Percentiles rank a stretch among this genome's conserved stretches.
Conservation (phyloP, 805 yeast genomes). For the Saturnispora ahearnii region DNA sequence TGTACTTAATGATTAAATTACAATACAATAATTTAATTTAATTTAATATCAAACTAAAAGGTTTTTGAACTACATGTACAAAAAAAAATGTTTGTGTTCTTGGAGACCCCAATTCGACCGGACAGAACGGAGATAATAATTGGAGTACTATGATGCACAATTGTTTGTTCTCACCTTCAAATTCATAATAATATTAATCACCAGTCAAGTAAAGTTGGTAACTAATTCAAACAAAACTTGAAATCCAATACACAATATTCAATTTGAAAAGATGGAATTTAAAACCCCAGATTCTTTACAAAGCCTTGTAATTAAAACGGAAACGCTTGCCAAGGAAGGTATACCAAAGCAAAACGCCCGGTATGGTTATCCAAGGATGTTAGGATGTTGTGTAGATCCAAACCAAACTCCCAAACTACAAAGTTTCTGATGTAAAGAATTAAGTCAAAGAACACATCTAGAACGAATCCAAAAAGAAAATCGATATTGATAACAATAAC, state of each 20-base stretch:
- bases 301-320: neutral
- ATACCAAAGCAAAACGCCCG: conserved; percentile 12
- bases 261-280: neutral
- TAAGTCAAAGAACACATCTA: neutral
- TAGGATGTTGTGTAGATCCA: conserved; percentile 12
- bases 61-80: no score
- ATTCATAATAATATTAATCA: neutral
- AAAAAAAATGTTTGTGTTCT: conserved; percentile 24
- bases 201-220: conserved; percentile 1
- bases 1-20: conserved; percentile 1
- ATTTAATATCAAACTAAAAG: neutral
- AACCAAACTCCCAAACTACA: conserved; percentile 8
- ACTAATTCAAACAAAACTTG: neutral
- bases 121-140: conserved; percentile 13
- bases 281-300: conserved; percentile 2
- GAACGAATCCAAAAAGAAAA: neutral
- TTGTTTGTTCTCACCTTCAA: conserved; percentile 13
- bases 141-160: conserved; percentile 30
- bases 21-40: neutral
- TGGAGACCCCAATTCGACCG: conserved; percentile 28
- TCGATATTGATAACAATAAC: neutral
- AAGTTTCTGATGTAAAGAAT: neutral
- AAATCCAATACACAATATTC: neutral
- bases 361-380: conserved; percentile 11
- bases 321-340: conserved; percentile 13